Evolutionary conservation across 192 early-diverging fungal species (phyloP).

Genomic region (Linnemannia elongata): DNA sequence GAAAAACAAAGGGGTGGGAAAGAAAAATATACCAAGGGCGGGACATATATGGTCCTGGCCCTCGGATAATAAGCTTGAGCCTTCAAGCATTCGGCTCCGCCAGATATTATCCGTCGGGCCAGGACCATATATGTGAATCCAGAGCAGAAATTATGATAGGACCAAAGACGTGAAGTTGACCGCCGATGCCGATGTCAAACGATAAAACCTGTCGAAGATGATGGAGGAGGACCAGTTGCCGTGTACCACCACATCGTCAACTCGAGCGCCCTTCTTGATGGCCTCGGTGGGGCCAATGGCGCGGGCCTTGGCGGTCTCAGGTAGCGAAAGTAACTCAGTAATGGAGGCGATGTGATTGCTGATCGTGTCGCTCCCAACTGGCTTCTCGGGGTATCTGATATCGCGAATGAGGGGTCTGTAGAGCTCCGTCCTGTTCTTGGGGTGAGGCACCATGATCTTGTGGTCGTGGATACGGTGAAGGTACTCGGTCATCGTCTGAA

Average conservation of each 20-base stretch:
- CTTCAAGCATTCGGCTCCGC: too few relatives aligned
- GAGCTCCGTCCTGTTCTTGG: not conserved
- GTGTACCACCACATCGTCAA: slow-evolving; percentile 5
- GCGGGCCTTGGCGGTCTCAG: not conserved
- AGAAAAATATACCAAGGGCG: too few relatives aligned
- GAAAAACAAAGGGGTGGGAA: too few relatives aligned
- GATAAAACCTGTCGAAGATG: slow-evolving; percentile 14
- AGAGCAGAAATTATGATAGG: slow-evolving; percentile 17
- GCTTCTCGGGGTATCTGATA: not conserved
- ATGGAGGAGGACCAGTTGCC: slow-evolving; percentile 20
- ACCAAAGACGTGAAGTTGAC: slow-evolving; percentile 13
- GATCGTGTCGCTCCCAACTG: not conserved
- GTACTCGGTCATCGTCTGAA: not conserved
- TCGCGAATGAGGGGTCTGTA: slow-evolving; percentile 2
- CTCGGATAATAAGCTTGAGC: too few relatives aligned
- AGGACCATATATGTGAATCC: slow-evolving; percentile 25
- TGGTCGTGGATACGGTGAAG: not conserved
- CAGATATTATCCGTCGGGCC: not conserved
- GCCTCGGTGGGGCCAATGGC: slow-evolving; percentile 11
- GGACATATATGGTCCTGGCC: too few relatives aligned
- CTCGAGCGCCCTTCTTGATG: slow-evolving; percentile 2
- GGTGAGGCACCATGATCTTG: not conserved
- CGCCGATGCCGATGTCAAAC: not conserved
- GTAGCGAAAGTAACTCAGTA: not conserved
- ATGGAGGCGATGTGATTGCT: slow-evolving; percentile 1